phyloP scores from a whole-genome alignment of 371 early-diverging fungal species.

The Apophysomyces ossiformis region DNA sequence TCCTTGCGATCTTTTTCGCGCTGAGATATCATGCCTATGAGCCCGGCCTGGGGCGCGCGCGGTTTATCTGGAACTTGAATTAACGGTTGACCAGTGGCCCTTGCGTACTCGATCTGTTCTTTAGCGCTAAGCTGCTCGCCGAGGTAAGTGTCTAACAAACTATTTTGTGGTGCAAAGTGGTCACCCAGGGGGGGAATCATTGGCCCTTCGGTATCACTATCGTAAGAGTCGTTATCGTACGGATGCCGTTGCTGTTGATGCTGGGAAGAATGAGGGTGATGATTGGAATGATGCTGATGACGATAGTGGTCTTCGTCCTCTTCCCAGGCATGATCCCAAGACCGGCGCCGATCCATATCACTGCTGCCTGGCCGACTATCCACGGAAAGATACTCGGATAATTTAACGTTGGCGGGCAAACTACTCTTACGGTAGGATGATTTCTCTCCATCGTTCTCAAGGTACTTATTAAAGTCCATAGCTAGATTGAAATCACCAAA shows the following conservation, averaged over 20 bases:
- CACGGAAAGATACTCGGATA: constrained; percentile 22
- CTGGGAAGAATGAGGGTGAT: constrained; percentile 4
- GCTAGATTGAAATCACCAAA: constrained; percentile 51
- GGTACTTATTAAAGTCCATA: constrained; percentile 43
- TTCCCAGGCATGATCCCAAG: constrained; percentile 19
- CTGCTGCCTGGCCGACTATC: constrained; percentile 18
- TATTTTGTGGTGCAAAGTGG: constrained; percentile 54
- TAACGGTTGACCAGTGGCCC: constrained; percentile 54
- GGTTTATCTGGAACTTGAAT: constrained; percentile 50
- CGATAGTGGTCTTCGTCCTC: constrained; percentile 9
- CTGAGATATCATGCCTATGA: constrained; percentile 54
- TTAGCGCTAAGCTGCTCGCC: constrained; percentile 53
- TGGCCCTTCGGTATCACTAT: constrained; percentile 37
- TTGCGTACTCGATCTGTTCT: constrained; percentile 54
- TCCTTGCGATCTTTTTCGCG: constrained; percentile 49
- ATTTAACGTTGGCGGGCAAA: constrained; percentile 25
- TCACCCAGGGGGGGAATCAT: constrained; percentile 49
- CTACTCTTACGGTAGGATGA: constrained; percentile 33
- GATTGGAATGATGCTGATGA: not conserved
- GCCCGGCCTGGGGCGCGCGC: constrained; percentile 44
- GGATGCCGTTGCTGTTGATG: constrained; percentile 20
- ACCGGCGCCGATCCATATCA: constrained; percentile 18
- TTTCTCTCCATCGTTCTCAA: constrained; percentile 25
- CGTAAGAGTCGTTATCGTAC: constrained; percentile 31
- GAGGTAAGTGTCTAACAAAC: constrained; percentile 43